phyloP scores from a whole-genome alignment of 2,329 filamentous ascomycete species.

The Chalaropsis ovoidea region DNA sequence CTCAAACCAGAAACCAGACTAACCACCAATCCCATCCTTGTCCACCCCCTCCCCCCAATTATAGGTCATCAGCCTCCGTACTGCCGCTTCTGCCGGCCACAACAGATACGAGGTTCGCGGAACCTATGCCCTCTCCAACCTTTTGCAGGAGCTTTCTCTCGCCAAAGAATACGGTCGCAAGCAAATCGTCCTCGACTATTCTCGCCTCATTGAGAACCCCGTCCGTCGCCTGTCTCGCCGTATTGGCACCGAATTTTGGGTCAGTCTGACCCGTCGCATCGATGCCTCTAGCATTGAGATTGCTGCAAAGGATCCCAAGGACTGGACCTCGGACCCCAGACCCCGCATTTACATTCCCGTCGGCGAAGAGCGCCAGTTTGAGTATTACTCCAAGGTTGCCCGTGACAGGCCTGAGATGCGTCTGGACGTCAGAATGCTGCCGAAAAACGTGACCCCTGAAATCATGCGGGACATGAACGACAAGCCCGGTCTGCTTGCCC shows the following conservation, averaged over 20 bases:
- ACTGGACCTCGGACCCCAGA: slow-evolving; percentile 82
- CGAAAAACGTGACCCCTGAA: slow-evolving; percentile 66
- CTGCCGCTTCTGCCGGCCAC: slow-evolving; percentile 73
- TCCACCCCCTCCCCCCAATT: neutral
- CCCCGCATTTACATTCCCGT: slow-evolving; percentile 84
- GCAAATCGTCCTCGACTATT: slow-evolving; percentile 83
- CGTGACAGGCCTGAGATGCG: slow-evolving; percentile 69
- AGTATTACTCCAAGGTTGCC: slow-evolving; percentile 78
- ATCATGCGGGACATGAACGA: slow-evolving; percentile 74
- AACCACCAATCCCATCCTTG: slow-evolving; percentile 24
- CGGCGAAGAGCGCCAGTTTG: slow-evolving; percentile 75
- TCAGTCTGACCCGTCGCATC: slow-evolving; percentile 76
- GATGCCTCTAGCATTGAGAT: slow-evolving; percentile 79
- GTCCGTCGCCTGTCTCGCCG: slow-evolving; percentile 77
- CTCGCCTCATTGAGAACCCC: slow-evolving; percentile 86
- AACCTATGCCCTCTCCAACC: slow-evolving; percentile 94
- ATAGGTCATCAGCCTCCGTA: slow-evolving; percentile 71
- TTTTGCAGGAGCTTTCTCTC: slow-evolving; percentile 86
- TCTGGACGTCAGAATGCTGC: slow-evolving; percentile 74
- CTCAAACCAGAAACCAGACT: slow-evolving; percentile 18
- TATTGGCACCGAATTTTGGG: slow-evolving; percentile 88
- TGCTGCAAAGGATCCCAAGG: slow-evolving; percentile 83
- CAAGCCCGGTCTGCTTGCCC: slow-evolving; percentile 78
- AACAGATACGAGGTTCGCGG: slow-evolving; percentile 85
- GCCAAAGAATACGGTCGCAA: slow-evolving; percentile 84